phyloP scores from a whole-genome alignment of 805 yeast genomes.

The Yarrowia sp. region DNA sequence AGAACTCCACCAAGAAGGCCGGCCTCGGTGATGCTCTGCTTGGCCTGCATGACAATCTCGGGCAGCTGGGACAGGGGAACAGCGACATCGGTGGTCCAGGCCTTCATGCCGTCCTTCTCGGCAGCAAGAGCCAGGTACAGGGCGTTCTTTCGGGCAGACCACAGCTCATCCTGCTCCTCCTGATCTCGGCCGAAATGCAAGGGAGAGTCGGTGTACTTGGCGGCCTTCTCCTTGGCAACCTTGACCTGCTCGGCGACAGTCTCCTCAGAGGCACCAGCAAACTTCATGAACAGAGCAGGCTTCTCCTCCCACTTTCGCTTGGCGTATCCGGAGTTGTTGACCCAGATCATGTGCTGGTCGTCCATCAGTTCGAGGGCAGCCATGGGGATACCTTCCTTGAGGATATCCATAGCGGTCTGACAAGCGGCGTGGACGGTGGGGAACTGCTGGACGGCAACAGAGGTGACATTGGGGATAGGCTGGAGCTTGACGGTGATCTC shows the following conservation, averaged over 20 bases:
- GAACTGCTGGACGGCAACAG: conserved; percentile 73
- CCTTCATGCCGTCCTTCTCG: conserved; percentile 47
- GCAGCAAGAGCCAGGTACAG: conserved; percentile 71
- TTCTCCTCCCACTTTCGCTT: conserved; percentile 61
- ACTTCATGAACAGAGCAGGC: conserved; percentile 70
- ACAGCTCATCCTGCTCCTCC: conserved; percentile 69
- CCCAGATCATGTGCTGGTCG: conserved; percentile 71
- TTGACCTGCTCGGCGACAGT: conserved; percentile 56
- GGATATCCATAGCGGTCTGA: conserved; percentile 65
- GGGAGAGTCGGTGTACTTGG: conserved; percentile 60
- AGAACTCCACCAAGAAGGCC: conserved; percentile 65
- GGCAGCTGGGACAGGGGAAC: conserved; percentile 78
- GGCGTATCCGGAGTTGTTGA: conserved; percentile 63
- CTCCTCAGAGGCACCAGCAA: conserved; percentile 58
- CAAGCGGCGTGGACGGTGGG: conserved; percentile 75
- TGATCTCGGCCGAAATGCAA: conserved; percentile 67
- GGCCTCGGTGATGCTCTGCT: conserved; percentile 61
- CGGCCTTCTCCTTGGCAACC: conserved; percentile 60
- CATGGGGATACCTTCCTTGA: conserved; percentile 67
- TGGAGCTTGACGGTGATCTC: conserved; percentile 76
- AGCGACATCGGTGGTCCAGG: conserved; percentile 83
- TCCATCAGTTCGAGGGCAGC: conserved; percentile 81
- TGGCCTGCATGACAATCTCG: conserved; percentile 65
- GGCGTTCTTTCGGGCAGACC: conserved; percentile 78
- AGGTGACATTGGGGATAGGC: conserved; percentile 68